phyloP scores from a whole-genome alignment of 768 basidiomycete genomes.

The Candolleomyces aberdarensis region DNA sequence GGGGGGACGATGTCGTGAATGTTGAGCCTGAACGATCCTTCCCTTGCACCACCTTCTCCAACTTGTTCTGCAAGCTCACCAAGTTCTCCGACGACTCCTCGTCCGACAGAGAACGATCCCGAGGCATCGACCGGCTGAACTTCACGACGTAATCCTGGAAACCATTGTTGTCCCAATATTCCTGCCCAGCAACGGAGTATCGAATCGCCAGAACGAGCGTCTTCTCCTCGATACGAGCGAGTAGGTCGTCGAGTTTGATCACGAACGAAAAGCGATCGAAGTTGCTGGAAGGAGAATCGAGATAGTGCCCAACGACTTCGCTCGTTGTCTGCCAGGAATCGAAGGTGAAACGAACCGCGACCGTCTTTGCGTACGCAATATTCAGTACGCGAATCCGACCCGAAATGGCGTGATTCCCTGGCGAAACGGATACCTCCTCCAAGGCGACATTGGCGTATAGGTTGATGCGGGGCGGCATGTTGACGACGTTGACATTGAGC shows the following conservation, averaged over 20 bases:
- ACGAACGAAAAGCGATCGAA: slow-evolving; percentile 77
- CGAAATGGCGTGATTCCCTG: slow-evolving; percentile 53
- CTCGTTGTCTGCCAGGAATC: slow-evolving; percentile 96
- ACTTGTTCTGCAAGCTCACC: slow-evolving; percentile 58
- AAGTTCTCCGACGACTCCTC: slow-evolving; percentile 41
- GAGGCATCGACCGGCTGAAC: slow-evolving; percentile 43
- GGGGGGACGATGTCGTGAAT: slow-evolving; percentile 12
- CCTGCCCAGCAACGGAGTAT: slow-evolving; percentile 64
- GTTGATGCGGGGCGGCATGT: slow-evolving; percentile 54
- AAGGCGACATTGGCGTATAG: slow-evolving; percentile 46
- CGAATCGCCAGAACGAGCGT: slow-evolving; percentile 76
- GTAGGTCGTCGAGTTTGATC: slow-evolving; percentile 75
- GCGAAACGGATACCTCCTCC: slow-evolving; percentile 51
- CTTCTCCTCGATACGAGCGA: slow-evolving; percentile 78
- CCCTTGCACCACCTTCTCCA: slow-evolving; percentile 59
- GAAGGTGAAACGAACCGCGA: slow-evolving; percentile 88
- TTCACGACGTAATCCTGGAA: slow-evolving; percentile 76
- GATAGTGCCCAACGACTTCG: slow-evolving; percentile 81
- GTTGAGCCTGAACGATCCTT: slow-evolving; percentile 23
- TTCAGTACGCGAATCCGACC: slow-evolving; percentile 82
- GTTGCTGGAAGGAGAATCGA: slow-evolving; percentile 41
- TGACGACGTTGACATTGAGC: slow-evolving; percentile 61
- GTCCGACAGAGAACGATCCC: slow-evolving; percentile 27
- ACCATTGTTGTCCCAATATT: slow-evolving; percentile 92
- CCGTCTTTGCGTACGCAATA: slow-evolving; percentile 81